Conservation (phyloP, 1,139 yeast genomes). For the Lodderomyces beijingensis region DNA sequence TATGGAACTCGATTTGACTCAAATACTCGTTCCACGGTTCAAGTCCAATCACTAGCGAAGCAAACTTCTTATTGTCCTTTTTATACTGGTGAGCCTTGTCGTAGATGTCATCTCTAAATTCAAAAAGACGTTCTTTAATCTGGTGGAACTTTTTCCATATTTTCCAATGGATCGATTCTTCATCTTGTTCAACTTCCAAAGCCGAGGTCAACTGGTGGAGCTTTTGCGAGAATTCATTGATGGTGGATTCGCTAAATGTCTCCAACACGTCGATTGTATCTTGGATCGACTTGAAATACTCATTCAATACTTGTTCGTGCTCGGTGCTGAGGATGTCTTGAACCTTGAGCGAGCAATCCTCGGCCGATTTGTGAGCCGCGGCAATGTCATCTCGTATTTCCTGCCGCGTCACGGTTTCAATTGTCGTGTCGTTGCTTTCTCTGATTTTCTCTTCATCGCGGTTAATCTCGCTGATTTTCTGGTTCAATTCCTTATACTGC, state of each 20-base stretch:
- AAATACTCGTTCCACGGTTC: conserved; percentile 49
- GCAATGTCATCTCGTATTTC: conserved; percentile 52
- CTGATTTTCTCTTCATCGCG: conserved; percentile 44
- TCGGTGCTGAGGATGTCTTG: conserved; percentile 33
- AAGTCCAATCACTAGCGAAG: conserved; percentile 26
- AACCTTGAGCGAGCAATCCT: conserved; percentile 25
- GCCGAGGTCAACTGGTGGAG: conserved; percentile 30
- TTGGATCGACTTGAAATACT: conserved; percentile 45
- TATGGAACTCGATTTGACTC: conserved; percentile 55
- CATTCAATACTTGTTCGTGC: conserved; percentile 27
- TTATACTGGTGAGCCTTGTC: conserved; percentile 40
- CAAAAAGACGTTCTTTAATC: conserved; percentile 51
- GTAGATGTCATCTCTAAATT: conserved; percentile 54
- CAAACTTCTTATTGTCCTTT: conserved; percentile 12
- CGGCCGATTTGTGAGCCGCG: conserved; percentile 32
- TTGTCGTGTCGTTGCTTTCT: conserved; percentile 30
- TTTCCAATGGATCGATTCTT: conserved; percentile 46
- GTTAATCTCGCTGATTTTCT: conserved; percentile 45
- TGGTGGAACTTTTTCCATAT: conserved; percentile 66
- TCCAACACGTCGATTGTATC: conserved; percentile 62
- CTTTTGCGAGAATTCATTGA: conserved; percentile 47
- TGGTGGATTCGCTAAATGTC: conserved; percentile 65
- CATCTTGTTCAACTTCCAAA: conserved; percentile 21
- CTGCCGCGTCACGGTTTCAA: conserved; percentile 47
- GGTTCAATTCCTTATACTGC: conserved; percentile 44